phyloP scores from a whole-genome alignment of 176 grass and related monocot species.

The Aegilops tauschii region DNA sequence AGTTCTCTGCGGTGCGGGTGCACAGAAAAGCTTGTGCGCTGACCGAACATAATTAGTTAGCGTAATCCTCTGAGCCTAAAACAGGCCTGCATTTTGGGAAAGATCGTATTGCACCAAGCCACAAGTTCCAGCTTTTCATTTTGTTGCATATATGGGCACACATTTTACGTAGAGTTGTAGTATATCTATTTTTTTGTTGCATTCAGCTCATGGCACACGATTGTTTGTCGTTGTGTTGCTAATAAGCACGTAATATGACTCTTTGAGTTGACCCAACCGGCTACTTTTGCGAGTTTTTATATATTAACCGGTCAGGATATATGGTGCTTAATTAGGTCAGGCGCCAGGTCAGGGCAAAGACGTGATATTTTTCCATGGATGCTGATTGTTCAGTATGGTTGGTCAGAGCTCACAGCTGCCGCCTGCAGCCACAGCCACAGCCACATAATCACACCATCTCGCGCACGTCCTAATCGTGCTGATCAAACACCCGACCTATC shows the following conservation, averaged over 20 bases:
- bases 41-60: conserved; percentile 27
- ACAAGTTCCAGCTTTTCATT: not conserved
- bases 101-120: not conserved
- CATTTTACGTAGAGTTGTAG: not conserved
- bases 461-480: not conserved
- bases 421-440: not conserved
- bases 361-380: not conserved
- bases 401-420: not conserved
- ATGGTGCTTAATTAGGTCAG: not conserved
- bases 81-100: not conserved
- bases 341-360: not conserved
- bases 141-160: not conserved
- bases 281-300: not conserved
- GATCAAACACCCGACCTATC: not conserved
- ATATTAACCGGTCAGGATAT: not conserved
- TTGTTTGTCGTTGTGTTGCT: not conserved
- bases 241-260: not conserved
- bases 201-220: not conserved
- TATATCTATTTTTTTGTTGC: not conserved
- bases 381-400: not conserved
- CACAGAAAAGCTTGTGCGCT: conserved; percentile 19
- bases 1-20: not conserved
- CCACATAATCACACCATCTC: not conserved
- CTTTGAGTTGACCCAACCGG: not conserved
- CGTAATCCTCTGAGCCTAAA: conserved; percentile 15